Evolutionary conservation across 23 red algal species (phyloP).

Genomic region (Chondrus crispus): DNA sequence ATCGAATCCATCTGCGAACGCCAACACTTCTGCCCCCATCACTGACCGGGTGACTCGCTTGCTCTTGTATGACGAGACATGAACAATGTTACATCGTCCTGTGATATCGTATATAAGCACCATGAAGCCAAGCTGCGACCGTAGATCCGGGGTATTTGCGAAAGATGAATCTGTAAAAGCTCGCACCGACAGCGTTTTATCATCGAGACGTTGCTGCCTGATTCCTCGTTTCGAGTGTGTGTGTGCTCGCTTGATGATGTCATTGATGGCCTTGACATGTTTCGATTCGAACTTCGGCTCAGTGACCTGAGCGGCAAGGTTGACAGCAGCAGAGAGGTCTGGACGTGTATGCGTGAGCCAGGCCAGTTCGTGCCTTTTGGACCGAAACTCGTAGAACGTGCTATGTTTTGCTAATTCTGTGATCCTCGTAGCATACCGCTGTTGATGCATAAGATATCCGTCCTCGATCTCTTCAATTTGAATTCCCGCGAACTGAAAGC

Average conservation of each 20-base stretch:
- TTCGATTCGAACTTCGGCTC: not conserved
- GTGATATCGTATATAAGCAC: not conserved
- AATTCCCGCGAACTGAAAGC: not conserved
- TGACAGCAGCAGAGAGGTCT: not conserved
- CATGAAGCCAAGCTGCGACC: slow-evolving; percentile 31
- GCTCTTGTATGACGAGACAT: not conserved
- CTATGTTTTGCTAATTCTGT: not conserved
- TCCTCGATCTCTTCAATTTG: not conserved
- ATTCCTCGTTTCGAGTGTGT: not conserved
- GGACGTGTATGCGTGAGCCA: not conserved
- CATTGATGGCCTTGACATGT: not conserved
- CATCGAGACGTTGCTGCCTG: not conserved
- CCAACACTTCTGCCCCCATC: slow-evolving; percentile 8
- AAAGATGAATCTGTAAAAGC: slow-evolving; percentile 10
- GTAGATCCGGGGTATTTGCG: not conserved
- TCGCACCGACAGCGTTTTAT: not conserved
- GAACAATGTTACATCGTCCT: not conserved
- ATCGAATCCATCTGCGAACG: slow-evolving; percentile 20
- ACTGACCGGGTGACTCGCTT: slow-evolving; percentile 2
- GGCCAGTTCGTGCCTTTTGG: not conserved
- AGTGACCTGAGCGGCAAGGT: not conserved
- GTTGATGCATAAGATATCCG: not conserved
- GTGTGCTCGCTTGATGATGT: not conserved
- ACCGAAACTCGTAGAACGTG: not conserved
- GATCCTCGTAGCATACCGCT: not conserved